phyloP scores from a whole-genome alignment of 148 eudicot species.

The Rhododendron griersonianum region DNA sequence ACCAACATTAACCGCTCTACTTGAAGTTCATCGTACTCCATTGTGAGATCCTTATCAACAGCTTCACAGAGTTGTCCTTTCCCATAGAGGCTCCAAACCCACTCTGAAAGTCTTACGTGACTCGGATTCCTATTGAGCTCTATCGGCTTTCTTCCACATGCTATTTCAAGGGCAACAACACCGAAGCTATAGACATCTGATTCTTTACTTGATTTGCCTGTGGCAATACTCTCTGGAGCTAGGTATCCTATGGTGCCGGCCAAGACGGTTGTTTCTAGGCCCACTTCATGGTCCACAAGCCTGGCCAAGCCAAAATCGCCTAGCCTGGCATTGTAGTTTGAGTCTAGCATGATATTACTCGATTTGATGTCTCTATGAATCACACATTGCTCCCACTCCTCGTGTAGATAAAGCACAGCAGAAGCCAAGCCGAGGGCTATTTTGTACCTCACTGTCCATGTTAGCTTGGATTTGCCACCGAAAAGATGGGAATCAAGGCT shows the following conservation, averaged over 20 bases:
- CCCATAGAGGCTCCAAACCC: neutral
- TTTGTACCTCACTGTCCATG: neutral
- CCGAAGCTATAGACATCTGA: neutral
- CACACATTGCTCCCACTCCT: constrained; percentile 2
- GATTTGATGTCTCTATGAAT: constrained; percentile 2
- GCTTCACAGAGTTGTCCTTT: neutral
- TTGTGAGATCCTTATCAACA: neutral
- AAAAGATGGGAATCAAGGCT: neutral
- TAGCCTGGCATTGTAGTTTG: neutral
- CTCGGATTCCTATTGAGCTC: neutral
- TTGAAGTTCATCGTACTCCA: neutral
- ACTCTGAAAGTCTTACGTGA: neutral
- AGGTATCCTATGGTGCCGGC: neutral
- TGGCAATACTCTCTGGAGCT: neutral
- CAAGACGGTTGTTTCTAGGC: neutral
- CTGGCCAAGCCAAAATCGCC: neutral
- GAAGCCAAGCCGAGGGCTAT: neutral
- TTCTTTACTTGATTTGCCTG: neutral
- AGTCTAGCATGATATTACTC: neutral
- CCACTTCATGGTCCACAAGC: neutral
- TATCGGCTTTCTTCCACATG: neutral
- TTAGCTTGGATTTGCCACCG: neutral
- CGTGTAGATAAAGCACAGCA: neutral
- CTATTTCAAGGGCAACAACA: neutral
- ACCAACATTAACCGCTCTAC: neutral